A percentile compares a stretch with the other conserved stretches of the same genome.
Evolutionary conservation across 2,329 filamentous ascomycete genomes (phyloP).

Genomic region (Hypoxylon sp.): DNA sequence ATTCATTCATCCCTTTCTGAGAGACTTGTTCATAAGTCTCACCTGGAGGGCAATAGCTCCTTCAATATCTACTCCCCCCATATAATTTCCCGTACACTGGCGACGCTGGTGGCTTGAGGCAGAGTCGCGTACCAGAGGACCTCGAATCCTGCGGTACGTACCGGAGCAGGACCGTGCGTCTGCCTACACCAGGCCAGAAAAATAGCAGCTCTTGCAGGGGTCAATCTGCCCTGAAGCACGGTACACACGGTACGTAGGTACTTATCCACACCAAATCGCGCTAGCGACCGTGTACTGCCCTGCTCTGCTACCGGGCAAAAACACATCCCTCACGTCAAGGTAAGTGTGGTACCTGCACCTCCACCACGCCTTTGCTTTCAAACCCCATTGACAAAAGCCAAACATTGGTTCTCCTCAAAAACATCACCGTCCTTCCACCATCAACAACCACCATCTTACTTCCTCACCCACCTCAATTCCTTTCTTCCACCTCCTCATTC

Average conservation of each 20-base stretch:
- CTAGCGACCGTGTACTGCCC: slow-evolving; percentile 37
- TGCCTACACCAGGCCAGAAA: too few relatives aligned
- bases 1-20: slow-evolving; percentile 11
- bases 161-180: neutral
- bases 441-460: slow-evolving; percentile 38
- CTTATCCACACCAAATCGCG: slow-evolving; percentile 38
- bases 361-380: slow-evolving; percentile 28
- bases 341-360: slow-evolving; percentile 39
- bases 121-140: slow-evolving; percentile 20
- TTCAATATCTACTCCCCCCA: slow-evolving; percentile 25
- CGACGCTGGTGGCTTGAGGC: slow-evolving; percentile 20
- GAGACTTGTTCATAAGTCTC: slow-evolving; percentile 19
- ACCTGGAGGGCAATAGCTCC: slow-evolving; percentile 32
- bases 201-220: slow-evolving; percentile 16
- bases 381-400: slow-evolving; percentile 37
- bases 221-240: slow-evolving; percentile 12
- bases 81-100: neutral
- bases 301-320: slow-evolving; percentile 41
- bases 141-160: slow-evolving; percentile 15
- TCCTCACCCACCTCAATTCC: slow-evolving; percentile 11
- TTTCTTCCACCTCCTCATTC: slow-evolving; percentile 23
- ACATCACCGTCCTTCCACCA: slow-evolving; percentile 43
- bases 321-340: slow-evolving; percentile 43
- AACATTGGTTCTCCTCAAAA: slow-evolving; percentile 48
- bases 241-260: neutral